Percentiles rank a stretch among this genome's conserved stretches.
Conservation (phyloP, 2,329 filamentous ascomycete species). For the Lizonia empirigonia region DNA sequence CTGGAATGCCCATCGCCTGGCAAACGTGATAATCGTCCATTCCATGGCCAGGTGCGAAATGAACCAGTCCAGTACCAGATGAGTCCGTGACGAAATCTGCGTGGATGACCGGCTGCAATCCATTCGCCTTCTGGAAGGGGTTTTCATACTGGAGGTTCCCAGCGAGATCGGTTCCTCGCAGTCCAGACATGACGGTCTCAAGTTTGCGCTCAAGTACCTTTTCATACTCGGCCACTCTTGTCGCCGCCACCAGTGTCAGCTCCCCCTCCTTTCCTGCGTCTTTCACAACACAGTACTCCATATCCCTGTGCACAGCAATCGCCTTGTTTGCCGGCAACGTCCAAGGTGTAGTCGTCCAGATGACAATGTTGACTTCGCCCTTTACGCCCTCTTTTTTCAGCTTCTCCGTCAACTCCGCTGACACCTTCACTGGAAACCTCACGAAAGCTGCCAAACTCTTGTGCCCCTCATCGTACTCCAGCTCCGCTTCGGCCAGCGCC, state of each 20-base stretch:
- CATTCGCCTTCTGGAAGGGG: conserved; percentile 65
- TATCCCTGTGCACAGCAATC: conserved; percentile 77
- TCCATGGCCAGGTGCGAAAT: conserved; percentile 91
- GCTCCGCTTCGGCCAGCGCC: conserved; percentile 80
- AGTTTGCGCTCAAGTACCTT: conserved; percentile 44
- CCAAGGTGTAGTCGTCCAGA: conserved; percentile 99
- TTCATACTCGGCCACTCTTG: conserved; percentile 64
- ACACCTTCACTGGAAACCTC: conserved; percentile 69
- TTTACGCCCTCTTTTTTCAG: conserved; percentile 11
- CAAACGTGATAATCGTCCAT: conserved; percentile 95
- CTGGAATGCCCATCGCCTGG: conserved; percentile 68
- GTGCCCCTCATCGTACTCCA: conserved; percentile 81
- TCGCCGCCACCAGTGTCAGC: conserved; percentile 72
- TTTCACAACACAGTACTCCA: conserved; percentile 74
- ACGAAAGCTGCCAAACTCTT: conserved; percentile 77
- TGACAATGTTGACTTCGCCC: conserved; percentile 70
- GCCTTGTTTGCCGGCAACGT: conserved; percentile 91
- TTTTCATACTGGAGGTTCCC: conserved; percentile 70
- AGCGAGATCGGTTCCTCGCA: conserved; percentile 69
- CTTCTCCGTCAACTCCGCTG: conserved; percentile 50
- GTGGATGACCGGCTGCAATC: conserved; percentile 73
- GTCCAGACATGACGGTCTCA: conserved; percentile 58
- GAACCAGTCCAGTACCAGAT: conserved; percentile 94
- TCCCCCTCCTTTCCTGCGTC: conserved; percentile 51
- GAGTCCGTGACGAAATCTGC: conserved; percentile 88